Percentiles rank a stretch among this genome's conserved stretches.
These are phyloP conservation scores for Russula emetica DNA, from an alignment of 768 basidiomycete genomes.

Conservation along the genomic window DNA sequence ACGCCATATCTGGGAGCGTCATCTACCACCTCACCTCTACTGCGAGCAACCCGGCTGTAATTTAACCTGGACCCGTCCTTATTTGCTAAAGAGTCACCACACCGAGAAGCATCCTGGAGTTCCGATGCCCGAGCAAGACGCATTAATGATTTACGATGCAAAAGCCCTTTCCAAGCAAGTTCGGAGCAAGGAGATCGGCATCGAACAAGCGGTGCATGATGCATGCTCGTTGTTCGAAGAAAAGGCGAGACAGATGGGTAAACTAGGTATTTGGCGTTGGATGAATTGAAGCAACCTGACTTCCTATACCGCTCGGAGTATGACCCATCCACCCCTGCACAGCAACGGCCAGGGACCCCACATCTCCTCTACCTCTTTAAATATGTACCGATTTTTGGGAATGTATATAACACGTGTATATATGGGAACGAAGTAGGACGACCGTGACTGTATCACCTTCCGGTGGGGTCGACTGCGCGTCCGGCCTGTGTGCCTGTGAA, in stretches of 20 bases:
- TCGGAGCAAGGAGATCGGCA: background rate
- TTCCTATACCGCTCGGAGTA: background rate
- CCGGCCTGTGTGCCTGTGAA: background rate
- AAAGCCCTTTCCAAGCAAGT: background rate
- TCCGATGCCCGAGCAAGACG: background rate
- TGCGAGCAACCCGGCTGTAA: background rate
- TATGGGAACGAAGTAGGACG: background rate
- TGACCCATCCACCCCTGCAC: background rate
- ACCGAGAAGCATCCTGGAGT: background rate
- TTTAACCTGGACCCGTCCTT: conserved; percentile 4
- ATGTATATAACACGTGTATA: background rate
- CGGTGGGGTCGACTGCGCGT: background rate
- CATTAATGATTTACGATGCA: conserved; percentile 4
- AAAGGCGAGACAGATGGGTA: background rate
- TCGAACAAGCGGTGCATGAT: background rate
- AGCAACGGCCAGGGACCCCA: background rate
- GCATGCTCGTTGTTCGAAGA: background rate
- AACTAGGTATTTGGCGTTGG: background rate
- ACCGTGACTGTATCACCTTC: background rate
- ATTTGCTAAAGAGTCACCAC: background rate
- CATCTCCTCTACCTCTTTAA: background rate
- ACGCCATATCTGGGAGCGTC: background rate
- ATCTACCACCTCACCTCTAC: background rate
- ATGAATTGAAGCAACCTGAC: background rate
- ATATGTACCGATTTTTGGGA: background rate